Evolutionary conservation across 164 flowering plant genomes (phyloP).

Genomic region (Kalanchoe fedtschenkoi): DNA sequence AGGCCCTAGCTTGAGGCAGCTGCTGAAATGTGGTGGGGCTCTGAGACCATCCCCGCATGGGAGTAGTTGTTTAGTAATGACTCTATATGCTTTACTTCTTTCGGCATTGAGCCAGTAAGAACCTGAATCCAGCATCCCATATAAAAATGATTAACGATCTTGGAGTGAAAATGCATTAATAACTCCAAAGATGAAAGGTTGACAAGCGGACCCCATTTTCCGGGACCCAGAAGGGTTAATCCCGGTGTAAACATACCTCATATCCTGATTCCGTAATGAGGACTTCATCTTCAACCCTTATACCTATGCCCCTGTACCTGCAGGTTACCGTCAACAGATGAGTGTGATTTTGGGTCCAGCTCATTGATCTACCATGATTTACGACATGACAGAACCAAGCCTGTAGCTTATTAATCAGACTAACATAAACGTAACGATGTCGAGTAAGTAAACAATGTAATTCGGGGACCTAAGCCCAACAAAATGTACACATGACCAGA

Average conservation of each 20-base stretch:
- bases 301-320: conserved; percentile 83
- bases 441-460: too few relatives aligned
- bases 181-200: too few relatives aligned
- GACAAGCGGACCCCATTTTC: background rate
- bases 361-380: background rate
- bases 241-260: conserved; percentile 37
- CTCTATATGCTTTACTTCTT: conserved; percentile 70
- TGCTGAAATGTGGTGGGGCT: background rate
- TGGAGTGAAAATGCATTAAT: background rate
- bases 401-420: background rate
- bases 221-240: background rate
- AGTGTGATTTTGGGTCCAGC: background rate
- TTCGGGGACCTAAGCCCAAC: too few relatives aligned
- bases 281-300: conserved; percentile 91
- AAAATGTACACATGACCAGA: too few relatives aligned
- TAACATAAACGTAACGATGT: background rate
- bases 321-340: conserved; percentile 4
- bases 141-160: background rate
- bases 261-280: conserved; percentile 81
- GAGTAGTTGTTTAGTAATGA: conserved; percentile 54
- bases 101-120: conserved; percentile 89
- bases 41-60: conserved; percentile 8
- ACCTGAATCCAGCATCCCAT: conserved; percentile 36
- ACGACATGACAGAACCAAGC: background rate
- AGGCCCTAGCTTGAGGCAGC: background rate